Percentiles rank a stretch among this genome's conserved stretches.
These are phyloP conservation scores for Cetradonia linearis DNA, from an alignment of 495 filamentous ascomycete genomes.

Conservation along the genomic window DNA sequence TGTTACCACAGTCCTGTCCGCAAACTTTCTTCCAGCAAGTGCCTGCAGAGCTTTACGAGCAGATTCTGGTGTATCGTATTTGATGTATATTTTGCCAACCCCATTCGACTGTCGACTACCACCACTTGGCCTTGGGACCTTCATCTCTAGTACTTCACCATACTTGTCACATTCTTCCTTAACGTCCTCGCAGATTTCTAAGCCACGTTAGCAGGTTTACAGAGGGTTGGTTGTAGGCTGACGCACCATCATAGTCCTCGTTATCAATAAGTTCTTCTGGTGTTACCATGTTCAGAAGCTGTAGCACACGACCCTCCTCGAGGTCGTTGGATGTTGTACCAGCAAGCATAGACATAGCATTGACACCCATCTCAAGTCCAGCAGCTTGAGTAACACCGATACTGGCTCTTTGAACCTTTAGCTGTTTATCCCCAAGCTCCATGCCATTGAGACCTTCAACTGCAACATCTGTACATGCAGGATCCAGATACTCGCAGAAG, in stretches of 20 bases:
- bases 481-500: slow-evolving; percentile 88
- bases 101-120: slow-evolving; percentile 72
- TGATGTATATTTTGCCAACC: slow-evolving; percentile 97
- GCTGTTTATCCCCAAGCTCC: slow-evolving; percentile 74
- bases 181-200: slow-evolving; percentile 92
- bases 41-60: slow-evolving; percentile 77
- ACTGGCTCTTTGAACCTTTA: slow-evolving; percentile 81
- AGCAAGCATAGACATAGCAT: slow-evolving; percentile 98
- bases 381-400: slow-evolving; percentile 84
- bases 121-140: slow-evolving; percentile 78
- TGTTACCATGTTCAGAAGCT: slow-evolving; percentile 96
- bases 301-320: slow-evolving; percentile 70
- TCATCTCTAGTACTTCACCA: slow-evolving; percentile 71
- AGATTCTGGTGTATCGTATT: slow-evolving; percentile 68
- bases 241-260: slow-evolving; percentile 83
- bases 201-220: neutral
- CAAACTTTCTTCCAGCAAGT: slow-evolving; percentile 88
- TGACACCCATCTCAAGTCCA: slow-evolving; percentile 88
- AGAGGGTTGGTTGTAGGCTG: neutral
- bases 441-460: slow-evolving; percentile 87
- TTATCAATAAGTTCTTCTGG: slow-evolving; percentile 86
- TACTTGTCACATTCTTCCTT: slow-evolving; percentile 86
- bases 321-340: slow-evolving; percentile 73
- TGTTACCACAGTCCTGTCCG: slow-evolving; percentile 87
- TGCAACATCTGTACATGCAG: slow-evolving; percentile 67